A percentile compares a stretch with the other conserved stretches of the same genome.
Conservation (phyloP, 202 grass and related monocot species). For the Musa balbisiana region DNA sequence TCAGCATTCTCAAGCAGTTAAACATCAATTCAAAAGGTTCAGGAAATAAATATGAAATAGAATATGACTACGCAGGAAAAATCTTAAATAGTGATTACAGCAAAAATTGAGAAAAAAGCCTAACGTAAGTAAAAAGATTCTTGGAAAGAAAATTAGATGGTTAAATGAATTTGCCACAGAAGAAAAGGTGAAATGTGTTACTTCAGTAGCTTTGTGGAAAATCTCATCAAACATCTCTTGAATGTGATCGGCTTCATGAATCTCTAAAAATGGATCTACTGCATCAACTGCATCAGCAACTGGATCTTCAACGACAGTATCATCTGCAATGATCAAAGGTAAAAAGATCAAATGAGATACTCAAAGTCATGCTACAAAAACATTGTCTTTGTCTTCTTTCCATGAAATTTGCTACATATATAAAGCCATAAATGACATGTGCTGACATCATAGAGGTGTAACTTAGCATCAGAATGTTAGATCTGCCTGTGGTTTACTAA, state of each 20-base stretch:
- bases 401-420: neutral
- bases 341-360: neutral
- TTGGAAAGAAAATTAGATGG: neutral
- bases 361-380: neutral
- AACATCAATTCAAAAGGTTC: too few species aligned
- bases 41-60: too few species aligned
- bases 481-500: neutral
- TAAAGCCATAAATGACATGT: neutral
- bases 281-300: slow-evolving; percentile 29
- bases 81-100: neutral
- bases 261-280: slow-evolving; percentile 29
- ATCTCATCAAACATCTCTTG: slow-evolving; percentile 67
- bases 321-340: slow-evolving; percentile 1
- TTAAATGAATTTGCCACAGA: neutral
- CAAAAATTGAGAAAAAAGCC: neutral
- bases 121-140: neutral
- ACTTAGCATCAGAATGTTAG: neutral
- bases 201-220: slow-evolving; percentile 40
- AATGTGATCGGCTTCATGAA: slow-evolving; percentile 28
- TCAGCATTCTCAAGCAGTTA: too few species aligned
- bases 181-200: slow-evolving; percentile 28
- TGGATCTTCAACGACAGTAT: slow-evolving; percentile 10
- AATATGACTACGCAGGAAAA: too few species aligned
- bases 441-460: neutral
- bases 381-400: neutral